These are phyloP conservation scores for Aquilaria sinensis DNA, from an alignment of 345 rosid genomes.

Conservation along the genomic window DNA sequence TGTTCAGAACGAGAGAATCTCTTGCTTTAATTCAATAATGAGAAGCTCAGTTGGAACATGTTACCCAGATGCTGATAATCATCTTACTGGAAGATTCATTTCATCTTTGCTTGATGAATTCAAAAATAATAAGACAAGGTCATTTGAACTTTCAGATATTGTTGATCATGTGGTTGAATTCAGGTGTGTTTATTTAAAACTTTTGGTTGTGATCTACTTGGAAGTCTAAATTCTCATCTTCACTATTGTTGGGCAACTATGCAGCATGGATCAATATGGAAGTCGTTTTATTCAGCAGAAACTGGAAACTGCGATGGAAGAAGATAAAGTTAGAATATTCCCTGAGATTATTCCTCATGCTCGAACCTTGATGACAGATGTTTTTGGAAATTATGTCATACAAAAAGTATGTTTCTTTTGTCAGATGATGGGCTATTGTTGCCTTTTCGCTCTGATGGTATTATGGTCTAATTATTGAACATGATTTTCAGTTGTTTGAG, in stretches of 20 bases:
- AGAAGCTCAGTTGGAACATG: slow-evolving; percentile 56
- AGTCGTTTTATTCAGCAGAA: slow-evolving; percentile 99
- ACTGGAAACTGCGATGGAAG: slow-evolving; percentile 69
- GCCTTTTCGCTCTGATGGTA: not conserved
- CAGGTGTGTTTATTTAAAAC: slow-evolving; percentile 40
- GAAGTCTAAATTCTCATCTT: slow-evolving; percentile 5
- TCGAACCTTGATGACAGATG: slow-evolving; percentile 94
- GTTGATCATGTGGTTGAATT: slow-evolving; percentile 76
- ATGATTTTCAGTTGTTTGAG: slow-evolving; percentile 75
- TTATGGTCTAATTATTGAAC: slow-evolving; percentile 16
- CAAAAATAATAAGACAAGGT: slow-evolving; percentile 70
- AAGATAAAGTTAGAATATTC: slow-evolving; percentile 74
- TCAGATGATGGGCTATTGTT: not conserved
- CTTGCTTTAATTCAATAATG: slow-evolving; percentile 49
- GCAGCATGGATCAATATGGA: slow-evolving; percentile 94
- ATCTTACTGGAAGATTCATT: slow-evolving; percentile 35
- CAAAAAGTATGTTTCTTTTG: slow-evolving; percentile 52
- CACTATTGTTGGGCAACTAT: slow-evolving; percentile 13
- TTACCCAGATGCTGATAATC: slow-evolving; percentile 49
- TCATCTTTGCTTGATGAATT: slow-evolving; percentile 76
- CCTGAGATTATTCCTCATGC: slow-evolving; percentile 81
- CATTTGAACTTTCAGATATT: slow-evolving; percentile 72
- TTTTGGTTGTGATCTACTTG: slow-evolving; percentile 13
- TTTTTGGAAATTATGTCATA: slow-evolving; percentile 94
- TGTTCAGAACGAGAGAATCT: slow-evolving; percentile 43